Evolutionary conservation across 805 yeast species (phyloP).

Genomic region (Ogataea paradorogensis): DNA sequence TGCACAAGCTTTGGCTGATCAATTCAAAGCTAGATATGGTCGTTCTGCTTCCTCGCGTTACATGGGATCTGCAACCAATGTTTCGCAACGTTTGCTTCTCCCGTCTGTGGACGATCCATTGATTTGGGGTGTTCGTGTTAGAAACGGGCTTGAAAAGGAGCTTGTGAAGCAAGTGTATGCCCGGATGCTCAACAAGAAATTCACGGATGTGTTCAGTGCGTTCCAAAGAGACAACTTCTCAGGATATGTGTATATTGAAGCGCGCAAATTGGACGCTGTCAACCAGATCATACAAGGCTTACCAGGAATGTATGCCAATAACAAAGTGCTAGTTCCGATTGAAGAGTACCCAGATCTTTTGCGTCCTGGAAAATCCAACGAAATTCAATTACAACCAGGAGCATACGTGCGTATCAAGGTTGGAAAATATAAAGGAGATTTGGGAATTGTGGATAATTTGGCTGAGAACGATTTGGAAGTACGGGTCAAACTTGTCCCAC

Average conservation of each 20-base stretch:
- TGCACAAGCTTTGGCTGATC: constrained; percentile 90
- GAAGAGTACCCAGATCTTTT: constrained; percentile 91
- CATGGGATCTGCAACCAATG: constrained; percentile 79
- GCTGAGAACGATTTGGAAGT: constrained; percentile 95
- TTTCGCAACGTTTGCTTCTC: constrained; percentile 87
- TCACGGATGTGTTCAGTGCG: constrained; percentile 80
- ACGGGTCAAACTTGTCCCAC: constrained; percentile 87
- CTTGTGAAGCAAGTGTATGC: constrained; percentile 80
- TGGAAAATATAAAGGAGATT: constrained; percentile 89
- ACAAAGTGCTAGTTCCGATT: constrained; percentile 87
- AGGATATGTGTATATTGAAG: constrained; percentile 93
- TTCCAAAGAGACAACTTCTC: constrained; percentile 92
- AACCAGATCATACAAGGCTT: constrained; percentile 85
- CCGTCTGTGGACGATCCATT: constrained; percentile 97
- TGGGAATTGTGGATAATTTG: constrained; percentile 88
- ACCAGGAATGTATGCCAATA: constrained; percentile 71
- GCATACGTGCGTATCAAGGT: constrained; percentile 86
- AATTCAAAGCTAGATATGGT: constrained; percentile 88
- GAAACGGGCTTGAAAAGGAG: constrained; percentile 91
- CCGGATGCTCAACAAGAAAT: constrained; percentile 74
- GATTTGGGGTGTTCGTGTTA: constrained; percentile 92
- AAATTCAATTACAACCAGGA: constrained; percentile 86
- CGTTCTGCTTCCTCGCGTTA: constrained; percentile 76
- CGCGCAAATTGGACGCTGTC: constrained; percentile 89
- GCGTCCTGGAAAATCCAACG: constrained; percentile 85